Evolutionary conservation across 306 rosid genomes (phyloP).

Genomic region (Begonia loranthoides): DNA sequence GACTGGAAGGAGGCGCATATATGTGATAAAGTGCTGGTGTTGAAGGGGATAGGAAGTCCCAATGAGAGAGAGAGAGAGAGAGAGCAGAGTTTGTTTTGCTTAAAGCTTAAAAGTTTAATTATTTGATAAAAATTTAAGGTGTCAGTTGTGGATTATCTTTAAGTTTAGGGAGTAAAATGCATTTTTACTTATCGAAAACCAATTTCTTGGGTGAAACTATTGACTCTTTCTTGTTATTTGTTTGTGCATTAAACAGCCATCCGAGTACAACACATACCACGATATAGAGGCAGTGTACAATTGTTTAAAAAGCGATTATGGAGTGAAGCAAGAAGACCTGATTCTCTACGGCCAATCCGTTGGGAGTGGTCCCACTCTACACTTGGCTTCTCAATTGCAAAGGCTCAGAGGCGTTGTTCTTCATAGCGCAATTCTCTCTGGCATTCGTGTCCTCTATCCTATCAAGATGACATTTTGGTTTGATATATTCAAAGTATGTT

Average conservation of each 20-base stretch:
- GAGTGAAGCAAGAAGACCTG: slow-evolving; percentile 72
- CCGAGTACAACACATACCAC: slow-evolving; percentile 82
- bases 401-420: slow-evolving; percentile 89
- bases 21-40: too few relatives aligned
- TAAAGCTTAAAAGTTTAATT: too few relatives aligned
- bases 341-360: slow-evolving; percentile 95
- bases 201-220: too few relatives aligned
- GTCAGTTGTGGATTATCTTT: too few relatives aligned
- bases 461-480: slow-evolving; percentile 95
- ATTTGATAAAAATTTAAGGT: too few relatives aligned
- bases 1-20: too few relatives aligned
- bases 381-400: slow-evolving; percentile 63
- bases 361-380: slow-evolving; percentile 95
- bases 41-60: too few relatives aligned
- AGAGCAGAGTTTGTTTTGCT: too few relatives aligned
- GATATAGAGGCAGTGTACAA: slow-evolving; percentile 95
- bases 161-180: too few relatives aligned
- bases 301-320: slow-evolving; percentile 69
- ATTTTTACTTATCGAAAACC: too few relatives aligned
- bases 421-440: slow-evolving; percentile 95
- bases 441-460: slow-evolving; percentile 84
- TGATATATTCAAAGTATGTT: slow-evolving; percentile 86
- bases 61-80: too few relatives aligned
- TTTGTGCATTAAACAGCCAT: slow-evolving; percentile 45
- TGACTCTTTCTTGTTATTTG: slow-evolving; percentile 13